phyloP scores from a whole-genome alignment of 768 basidiomycete species.

The Solioccasus polychromus region DNA sequence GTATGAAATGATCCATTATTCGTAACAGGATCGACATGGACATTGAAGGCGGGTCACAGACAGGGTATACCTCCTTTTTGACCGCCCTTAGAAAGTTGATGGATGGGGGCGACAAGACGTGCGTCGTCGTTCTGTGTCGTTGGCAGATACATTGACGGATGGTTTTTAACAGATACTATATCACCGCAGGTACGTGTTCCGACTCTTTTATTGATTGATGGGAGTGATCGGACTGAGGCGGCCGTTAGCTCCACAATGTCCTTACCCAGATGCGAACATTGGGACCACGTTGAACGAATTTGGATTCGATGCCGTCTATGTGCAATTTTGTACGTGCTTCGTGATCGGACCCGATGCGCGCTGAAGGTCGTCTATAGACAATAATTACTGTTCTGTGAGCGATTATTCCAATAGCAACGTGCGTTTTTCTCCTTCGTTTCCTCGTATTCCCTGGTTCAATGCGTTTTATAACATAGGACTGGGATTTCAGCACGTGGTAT shows the following conservation, averaged over 20 bases:
- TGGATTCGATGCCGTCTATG: slow-evolving; percentile 48
- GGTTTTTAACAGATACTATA: slow-evolving; percentile 35
- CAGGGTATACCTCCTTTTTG: slow-evolving; percentile 30
- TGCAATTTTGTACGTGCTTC: slow-evolving; percentile 41
- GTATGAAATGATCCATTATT: background rate
- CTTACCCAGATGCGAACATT: slow-evolving; percentile 46
- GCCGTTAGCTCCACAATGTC: slow-evolving; percentile 39
- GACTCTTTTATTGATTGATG: background rate
- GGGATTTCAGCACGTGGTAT: slow-evolving; percentile 41
- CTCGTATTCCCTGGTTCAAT: background rate
- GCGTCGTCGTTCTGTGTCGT: slow-evolving; percentile 8
- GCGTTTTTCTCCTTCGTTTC: slow-evolving; percentile 6
- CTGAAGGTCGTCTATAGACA: slow-evolving; percentile 30
- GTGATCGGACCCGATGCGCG: slow-evolving; percentile 4
- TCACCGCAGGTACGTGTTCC: slow-evolving; percentile 39
- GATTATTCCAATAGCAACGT: slow-evolving; percentile 43
- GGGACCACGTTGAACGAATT: slow-evolving; percentile 41
- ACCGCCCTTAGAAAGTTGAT: slow-evolving; percentile 26
- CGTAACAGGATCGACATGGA: slow-evolving; percentile 40
- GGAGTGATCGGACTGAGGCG: slow-evolving; percentile 4
- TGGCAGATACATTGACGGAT: background rate
- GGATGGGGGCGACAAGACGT: slow-evolving; percentile 27
- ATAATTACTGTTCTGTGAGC: slow-evolving; percentile 42
- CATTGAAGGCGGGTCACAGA: slow-evolving; percentile 42
- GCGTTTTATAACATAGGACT: slow-evolving; percentile 35